A percentile compares a stretch with the other conserved stretches of the same genome.
phyloP scores from a whole-genome alignment of 139 green algal species.

The Picochlorum sp. region DNA sequence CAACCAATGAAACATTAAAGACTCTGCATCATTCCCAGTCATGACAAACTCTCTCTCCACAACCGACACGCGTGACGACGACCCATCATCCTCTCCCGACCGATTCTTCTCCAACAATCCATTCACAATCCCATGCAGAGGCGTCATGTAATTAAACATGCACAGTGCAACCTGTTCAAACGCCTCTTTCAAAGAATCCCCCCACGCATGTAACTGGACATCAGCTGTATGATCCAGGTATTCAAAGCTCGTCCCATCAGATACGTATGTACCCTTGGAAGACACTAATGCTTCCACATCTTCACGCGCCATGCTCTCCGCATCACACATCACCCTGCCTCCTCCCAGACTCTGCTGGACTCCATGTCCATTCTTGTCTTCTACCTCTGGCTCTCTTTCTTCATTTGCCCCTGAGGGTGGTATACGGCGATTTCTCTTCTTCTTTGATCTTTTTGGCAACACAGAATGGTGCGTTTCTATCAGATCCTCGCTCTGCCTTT shows the following conservation, averaged over 20 bases:
- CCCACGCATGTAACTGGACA: slow-evolving; percentile 77
- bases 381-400: too few species aligned
- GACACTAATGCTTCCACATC: too few species aligned
- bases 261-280: too few species aligned
- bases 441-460: slow-evolving; percentile 13
- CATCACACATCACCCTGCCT: too few species aligned
- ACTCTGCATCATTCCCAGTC: slow-evolving; percentile 62
- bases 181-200: slow-evolving; percentile 41
- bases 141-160: slow-evolving; percentile 87
- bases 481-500: slow-evolving; percentile 7
- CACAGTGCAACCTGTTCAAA: slow-evolving; percentile 55
- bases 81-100: background rate
- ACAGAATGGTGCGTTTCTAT: slow-evolving; percentile 26
- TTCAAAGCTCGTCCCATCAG: slow-evolving; percentile 12
- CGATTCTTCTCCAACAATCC: too few species aligned
- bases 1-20: slow-evolving; percentile 72
- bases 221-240: slow-evolving; percentile 84
- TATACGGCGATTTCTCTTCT: background rate
- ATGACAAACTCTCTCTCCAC: slow-evolving; percentile 16
- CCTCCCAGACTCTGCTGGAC: too few species aligned
- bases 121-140: slow-evolving; percentile 38
- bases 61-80: slow-evolving; percentile 24
- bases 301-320: too few species aligned
- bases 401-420: too few species aligned
- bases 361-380: too few species aligned